A percentile compares a stretch with the other conserved stretches of the same genome.
These are phyloP conservation scores for Barbatosphaeria neglecta DNA, from an alignment of 495 filamentous ascomycete genomes.

Conservation along the genomic window DNA sequence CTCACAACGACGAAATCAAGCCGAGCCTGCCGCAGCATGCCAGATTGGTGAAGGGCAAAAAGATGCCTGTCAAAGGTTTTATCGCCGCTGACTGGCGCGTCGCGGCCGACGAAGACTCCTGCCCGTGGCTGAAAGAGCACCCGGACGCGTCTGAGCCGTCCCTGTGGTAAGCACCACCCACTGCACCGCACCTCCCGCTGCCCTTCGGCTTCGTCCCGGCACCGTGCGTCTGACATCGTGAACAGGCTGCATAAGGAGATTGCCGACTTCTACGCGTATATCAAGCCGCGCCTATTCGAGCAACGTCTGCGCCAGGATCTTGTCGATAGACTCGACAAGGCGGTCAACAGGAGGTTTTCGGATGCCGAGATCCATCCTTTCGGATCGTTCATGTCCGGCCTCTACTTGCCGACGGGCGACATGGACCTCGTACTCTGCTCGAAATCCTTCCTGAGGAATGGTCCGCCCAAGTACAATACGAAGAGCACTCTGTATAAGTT, in stretches of 20 bases:
- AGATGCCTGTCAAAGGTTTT: slow-evolving; percentile 28
- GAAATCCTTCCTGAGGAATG: slow-evolving; percentile 34
- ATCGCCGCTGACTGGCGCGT: slow-evolving; percentile 49
- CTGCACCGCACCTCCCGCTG: not conserved
- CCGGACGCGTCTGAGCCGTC: slow-evolving; percentile 30
- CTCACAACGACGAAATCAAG: slow-evolving; percentile 56
- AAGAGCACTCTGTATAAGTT: slow-evolving; percentile 34
- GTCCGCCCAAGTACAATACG: slow-evolving; percentile 20
- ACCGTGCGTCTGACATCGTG: slow-evolving; percentile 6
- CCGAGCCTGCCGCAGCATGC: slow-evolving; percentile 18
- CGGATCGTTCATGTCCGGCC: slow-evolving; percentile 80
- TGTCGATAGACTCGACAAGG: slow-evolving; percentile 43
- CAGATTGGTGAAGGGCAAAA: slow-evolving; percentile 31
- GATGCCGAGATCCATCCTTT: slow-evolving; percentile 58
- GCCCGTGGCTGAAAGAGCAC: slow-evolving; percentile 55
- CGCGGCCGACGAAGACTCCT: slow-evolving; percentile 20
- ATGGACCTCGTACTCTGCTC: slow-evolving; percentile 89
- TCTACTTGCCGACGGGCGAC: slow-evolving; percentile 85
- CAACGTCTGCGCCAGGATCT: slow-evolving; percentile 59
- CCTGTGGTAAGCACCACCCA: slow-evolving; percentile 32
- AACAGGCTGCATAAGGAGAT: slow-evolving; percentile 73
- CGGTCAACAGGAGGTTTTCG: slow-evolving; percentile 38
- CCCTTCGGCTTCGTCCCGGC: not conserved
- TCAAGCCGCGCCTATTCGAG: slow-evolving; percentile 67
- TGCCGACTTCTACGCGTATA: slow-evolving; percentile 74